phyloP scores from a whole-genome alignment of 2,329 filamentous ascomycete genomes.

The Fusarium dlaminii region DNA sequence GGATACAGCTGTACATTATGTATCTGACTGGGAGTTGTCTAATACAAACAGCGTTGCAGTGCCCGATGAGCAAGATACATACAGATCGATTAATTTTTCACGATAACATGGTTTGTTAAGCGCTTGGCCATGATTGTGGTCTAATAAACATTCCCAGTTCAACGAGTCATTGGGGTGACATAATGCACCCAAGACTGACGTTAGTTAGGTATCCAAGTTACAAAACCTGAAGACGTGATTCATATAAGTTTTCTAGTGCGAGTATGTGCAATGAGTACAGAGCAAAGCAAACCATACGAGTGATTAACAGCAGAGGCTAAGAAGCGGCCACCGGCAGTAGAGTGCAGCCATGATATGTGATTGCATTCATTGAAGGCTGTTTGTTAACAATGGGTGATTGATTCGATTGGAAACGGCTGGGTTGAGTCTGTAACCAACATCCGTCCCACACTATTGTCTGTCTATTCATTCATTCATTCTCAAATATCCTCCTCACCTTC shows the following conservation, averaged over 20 bases:
- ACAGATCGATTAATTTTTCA: not conserved
- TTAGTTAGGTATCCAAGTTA: not conserved
- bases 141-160: conserved; percentile 12
- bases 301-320: not conserved
- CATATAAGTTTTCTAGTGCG: not conserved
- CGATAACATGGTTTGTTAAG: not conserved
- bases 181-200: not conserved
- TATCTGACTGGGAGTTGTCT: not conserved
- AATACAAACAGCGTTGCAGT: not conserved
- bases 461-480: not conserved
- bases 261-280: not conserved
- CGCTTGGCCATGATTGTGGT: conserved; percentile 27
- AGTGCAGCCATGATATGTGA: conserved; percentile 5
- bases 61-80: not conserved
- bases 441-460: not conserved
- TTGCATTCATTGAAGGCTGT: conserved; percentile 8
- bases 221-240: not conserved
- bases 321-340: not conserved
- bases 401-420: conserved; percentile 11
- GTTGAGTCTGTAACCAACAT: conserved; percentile 10
- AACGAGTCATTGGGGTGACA: conserved; percentile 2
- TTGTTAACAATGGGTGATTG: conserved; percentile 4
- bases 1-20: not conserved
- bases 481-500: not conserved
- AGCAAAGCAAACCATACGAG: not conserved